Evolutionary conservation across 441 rosid genomes (phyloP).

Genomic region (Aleurites moluccanus): DNA sequence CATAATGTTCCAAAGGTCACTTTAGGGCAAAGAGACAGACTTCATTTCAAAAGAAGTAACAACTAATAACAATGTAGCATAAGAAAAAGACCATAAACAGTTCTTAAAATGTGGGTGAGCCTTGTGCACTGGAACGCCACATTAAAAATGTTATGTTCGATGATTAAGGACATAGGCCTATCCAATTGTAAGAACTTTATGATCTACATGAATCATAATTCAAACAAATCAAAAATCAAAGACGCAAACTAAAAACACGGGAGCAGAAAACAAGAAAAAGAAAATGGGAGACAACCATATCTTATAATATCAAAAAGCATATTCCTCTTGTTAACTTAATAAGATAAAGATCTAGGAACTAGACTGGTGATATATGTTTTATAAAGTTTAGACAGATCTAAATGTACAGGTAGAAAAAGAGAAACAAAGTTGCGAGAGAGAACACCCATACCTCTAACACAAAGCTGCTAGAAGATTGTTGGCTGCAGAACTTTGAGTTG

Average conservation of each 20-base stretch:
- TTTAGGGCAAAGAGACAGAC: not conserved
- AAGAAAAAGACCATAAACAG: not conserved
- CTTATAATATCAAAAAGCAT: constrained; percentile 4
- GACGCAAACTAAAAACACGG: not conserved
- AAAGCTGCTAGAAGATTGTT: constrained; percentile 45
- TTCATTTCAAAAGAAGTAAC: not conserved
- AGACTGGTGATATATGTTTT: not conserved
- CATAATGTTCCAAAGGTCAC: not conserved
- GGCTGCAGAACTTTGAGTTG: constrained; percentile 34
- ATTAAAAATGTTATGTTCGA: not conserved
- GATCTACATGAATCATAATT: not conserved
- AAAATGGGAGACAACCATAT: not conserved
- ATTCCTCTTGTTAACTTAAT: not conserved
- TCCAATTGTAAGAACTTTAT: not conserved
- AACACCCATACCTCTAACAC: constrained; percentile 47
- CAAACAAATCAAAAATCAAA: not conserved
- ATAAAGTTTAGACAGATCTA: not conserved
- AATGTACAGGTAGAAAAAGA: not conserved
- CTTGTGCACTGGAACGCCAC: not conserved
- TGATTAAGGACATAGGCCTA: not conserved
- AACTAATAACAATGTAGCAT: not conserved
- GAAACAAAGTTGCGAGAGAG: not conserved
- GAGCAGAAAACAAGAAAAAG: not conserved
- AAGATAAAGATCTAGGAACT: not conserved
- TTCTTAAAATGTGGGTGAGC: not conserved